A percentile compares a stretch with the other conserved stretches of the same genome.
phyloP scores from a whole-genome alignment of 1,284 basidiomycete species.

The Somion occarium region DNA sequence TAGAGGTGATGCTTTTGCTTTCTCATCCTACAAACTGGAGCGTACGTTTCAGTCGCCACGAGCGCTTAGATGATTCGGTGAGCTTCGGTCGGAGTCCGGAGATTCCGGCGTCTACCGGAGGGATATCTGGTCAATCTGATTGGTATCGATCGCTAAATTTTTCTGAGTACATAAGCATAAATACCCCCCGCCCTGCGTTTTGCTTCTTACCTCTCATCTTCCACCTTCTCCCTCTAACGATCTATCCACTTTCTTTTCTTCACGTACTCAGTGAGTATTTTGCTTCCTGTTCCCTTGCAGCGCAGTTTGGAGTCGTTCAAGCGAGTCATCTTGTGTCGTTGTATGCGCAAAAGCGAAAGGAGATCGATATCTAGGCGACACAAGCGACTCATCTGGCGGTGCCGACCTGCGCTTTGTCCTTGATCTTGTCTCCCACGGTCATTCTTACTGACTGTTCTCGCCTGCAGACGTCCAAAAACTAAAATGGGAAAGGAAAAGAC shows the following conservation, averaged over 20 bases:
- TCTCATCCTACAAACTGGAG: too few species aligned
- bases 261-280: constrained; percentile 21
- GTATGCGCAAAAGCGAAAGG: too few species aligned
- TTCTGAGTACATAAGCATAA: constrained; percentile 33
- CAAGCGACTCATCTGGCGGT: neutral
- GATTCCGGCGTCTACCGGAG: constrained; percentile 23
- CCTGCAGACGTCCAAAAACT: constrained; percentile 28
- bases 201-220: constrained; percentile 30
- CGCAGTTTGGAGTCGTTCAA: constrained; percentile 10
- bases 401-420: neutral
- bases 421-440: neutral
- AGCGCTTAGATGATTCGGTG: constrained; percentile 3
- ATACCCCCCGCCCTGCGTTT: constrained; percentile 25
- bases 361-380: neutral
- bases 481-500: constrained; percentile 89
- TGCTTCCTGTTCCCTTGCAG: constrained; percentile 8
- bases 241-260: constrained; percentile 28
- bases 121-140: constrained; percentile 26
- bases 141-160: constrained; percentile 35
- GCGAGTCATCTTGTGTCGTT: too few species aligned
- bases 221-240: constrained; percentile 26
- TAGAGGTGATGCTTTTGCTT: too few species aligned
- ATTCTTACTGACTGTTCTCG: constrained; percentile 2
- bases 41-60: too few species aligned
- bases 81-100: constrained; percentile 24